Evolutionary conservation across 2,329 filamentous ascomycete genomes (phyloP), one percentile per base, ranked within the genome.

Genomic region (Cladosporium sp.): DNA sequence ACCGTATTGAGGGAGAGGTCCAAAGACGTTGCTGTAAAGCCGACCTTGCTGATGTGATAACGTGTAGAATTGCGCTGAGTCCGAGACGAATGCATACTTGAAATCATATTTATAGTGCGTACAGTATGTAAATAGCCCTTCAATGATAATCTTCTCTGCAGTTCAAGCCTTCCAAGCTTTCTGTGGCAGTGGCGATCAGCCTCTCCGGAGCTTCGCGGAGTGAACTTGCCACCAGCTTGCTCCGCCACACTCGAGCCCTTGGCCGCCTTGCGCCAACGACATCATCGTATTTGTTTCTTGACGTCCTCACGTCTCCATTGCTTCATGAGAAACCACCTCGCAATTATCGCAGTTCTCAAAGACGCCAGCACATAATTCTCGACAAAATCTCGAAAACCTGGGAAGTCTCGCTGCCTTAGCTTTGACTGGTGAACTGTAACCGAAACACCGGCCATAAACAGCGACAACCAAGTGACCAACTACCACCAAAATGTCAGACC

Each of bases 401-500:
- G 8, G 40, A 44, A 21, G 14, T 11, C 18, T 44, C 40, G 40
- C 18, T 4, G 18, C 40, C 1, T 18, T 21, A 44, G 6, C 40
- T 3, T 11, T 44, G 3, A n/a, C 1, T 4, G n/a, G 37, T 40
- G 14, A n/a, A n/a, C 16, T 14, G 40, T 7, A 44, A 44, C 18
- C 23, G 18, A 26, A 8, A 5, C 7, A 12, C 50, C 50, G 6
- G 18, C 3, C 28, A 31, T 18, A 55, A n/a, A n/a, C 52, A 12
- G 18, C 52, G 31, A 33, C 28, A 53, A 53, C 4, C 16, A 21
- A 29, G 50, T 5, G 31, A 46, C 35, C 40, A n/a, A 29, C 12
- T 14, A 59, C 23, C 12, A 31, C 23, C 18, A 62, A 44, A 50
- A 63, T 63, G 61, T 46, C 61, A 8, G 68, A 69, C 55, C 31